Evolutionary conservation across 371 early-diverging fungal genomes (phyloP), one percentile per base, ranked within the genome.

Genomic region (Circinella umbellata): DNA sequence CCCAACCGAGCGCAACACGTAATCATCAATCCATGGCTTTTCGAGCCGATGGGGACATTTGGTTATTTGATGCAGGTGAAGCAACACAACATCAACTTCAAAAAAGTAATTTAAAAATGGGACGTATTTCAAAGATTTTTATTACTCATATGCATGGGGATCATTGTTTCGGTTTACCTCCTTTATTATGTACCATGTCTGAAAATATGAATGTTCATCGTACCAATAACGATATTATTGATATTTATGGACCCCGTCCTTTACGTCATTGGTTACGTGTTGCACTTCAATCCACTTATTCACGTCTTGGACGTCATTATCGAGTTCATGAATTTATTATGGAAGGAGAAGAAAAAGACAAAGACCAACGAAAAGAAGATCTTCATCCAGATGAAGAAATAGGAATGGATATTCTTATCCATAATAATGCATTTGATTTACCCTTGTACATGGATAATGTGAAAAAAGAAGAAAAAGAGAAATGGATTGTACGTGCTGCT

Each of bases 11-110:
- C 38, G 73, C 82, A 2, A 87, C 90, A 4, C 76, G 94, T 67
- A 92, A 91, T 67, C 92, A 92, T 60, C 90, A 91, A 60, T 71
- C 89, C 7, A 84, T 91, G 54, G 87, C 90, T 5, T 63, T 90
- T 1, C 76, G 88, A 17, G 38, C 76, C 15, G 77, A 83, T 63
- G 86, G 87, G 13, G 85, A 85, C 18, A 75, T 84, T 53, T 86
- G 86, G 82, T 68, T 94, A 38, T 84, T 94, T 69, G 94, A 94
- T 70, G 90, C 90, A 69, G 94, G 94, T 46, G 94, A 94, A 76
- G 93, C 88, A 53, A 90, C 92, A 0, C 85, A 89, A 48, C 86
- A 88, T 70, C 94, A 92, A 61, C 68, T 90, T 17, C 81, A 87
- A 69, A 80, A 81, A 63, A 81, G 81, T 46, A 64, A 71, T 14